Evolutionary conservation across 257 asterid species (phyloP).

Genomic region (Paraleonurus japonicus): DNA sequence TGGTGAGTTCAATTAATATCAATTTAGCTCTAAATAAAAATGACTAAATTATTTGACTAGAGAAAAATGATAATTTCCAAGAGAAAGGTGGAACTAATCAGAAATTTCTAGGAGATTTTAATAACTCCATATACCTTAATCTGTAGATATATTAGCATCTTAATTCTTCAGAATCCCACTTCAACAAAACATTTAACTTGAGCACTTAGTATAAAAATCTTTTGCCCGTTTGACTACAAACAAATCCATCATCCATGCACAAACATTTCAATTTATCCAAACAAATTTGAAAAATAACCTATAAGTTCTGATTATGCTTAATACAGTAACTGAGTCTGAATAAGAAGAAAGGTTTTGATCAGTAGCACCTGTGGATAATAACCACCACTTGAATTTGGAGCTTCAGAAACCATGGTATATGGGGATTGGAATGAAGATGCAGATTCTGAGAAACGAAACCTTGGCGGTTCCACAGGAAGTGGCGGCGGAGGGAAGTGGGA

Average conservation of each 20-base stretch:
- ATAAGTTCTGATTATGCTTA: not conserved
- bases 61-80: not conserved
- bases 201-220: not conserved
- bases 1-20: not conserved
- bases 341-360: not conserved
- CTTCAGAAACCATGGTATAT: constrained; percentile 46
- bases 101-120: not conserved
- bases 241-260: not conserved
- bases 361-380: constrained; percentile 46
- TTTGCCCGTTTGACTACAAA: not conserved
- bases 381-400: constrained; percentile 41
- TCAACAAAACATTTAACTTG: not conserved
- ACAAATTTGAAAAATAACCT: not conserved
- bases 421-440: constrained; percentile 43
- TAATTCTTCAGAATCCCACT: not conserved
- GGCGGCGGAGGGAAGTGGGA: constrained; percentile 73
- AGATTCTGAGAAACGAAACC: constrained; percentile 34
- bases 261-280: constrained; percentile 1
- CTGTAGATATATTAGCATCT: not conserved
- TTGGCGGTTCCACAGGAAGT: constrained; percentile 52
- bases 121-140: not conserved
- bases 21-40: not conserved
- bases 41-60: not conserved
- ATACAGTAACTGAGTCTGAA: constrained; percentile 15
- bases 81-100: not conserved